Percentiles rank a stretch among this genome's conserved stretches.
These are phyloP conservation scores for Astrothelium subdiscretum DNA, from an alignment of 495 filamentous ascomycete genomes.

Conservation along the genomic window DNA sequence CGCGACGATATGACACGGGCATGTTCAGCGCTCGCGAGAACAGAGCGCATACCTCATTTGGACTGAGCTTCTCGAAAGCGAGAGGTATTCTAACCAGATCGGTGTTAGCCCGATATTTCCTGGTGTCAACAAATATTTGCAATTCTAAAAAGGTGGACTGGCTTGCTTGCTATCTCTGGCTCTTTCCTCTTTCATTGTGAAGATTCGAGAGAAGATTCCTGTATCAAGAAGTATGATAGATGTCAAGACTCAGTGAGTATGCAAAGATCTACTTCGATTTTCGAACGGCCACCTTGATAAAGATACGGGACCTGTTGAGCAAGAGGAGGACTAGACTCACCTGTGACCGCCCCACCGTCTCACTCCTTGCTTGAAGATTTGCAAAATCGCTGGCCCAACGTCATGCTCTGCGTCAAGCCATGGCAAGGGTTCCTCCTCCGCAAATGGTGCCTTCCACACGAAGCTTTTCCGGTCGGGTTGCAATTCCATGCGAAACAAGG, in stretches of 20 bases:
- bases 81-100: slow-evolving; percentile 62
- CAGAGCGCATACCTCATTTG: slow-evolving; percentile 63
- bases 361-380: slow-evolving; percentile 89
- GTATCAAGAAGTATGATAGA: too few species aligned
- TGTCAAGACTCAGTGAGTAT: too few species aligned
- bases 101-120: too few species aligned
- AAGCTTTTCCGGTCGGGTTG: slow-evolving; percentile 66
- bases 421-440: slow-evolving; percentile 75
- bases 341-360: slow-evolving; percentile 74
- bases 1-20: slow-evolving; percentile 62
- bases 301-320: slow-evolving; percentile 9
- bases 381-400: slow-evolving; percentile 83
- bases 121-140: too few species aligned
- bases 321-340: slow-evolving; percentile 30
- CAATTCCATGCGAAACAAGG: slow-evolving; percentile 86
- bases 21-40: slow-evolving; percentile 71
- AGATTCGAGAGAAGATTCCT: too few species aligned
- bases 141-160: too few species aligned
- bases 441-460: slow-evolving; percentile 89
- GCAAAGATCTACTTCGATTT: background rate
- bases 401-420: slow-evolving; percentile 98
- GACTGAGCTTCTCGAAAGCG: slow-evolving; percentile 83
- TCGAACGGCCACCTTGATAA: slow-evolving; percentile 5
- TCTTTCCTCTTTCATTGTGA: too few species aligned
- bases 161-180: too few species aligned